These are phyloP conservation scores for Rhynchosporium secalis DNA, from an alignment of 2,329 filamentous ascomycete species.

Conservation along the genomic window DNA sequence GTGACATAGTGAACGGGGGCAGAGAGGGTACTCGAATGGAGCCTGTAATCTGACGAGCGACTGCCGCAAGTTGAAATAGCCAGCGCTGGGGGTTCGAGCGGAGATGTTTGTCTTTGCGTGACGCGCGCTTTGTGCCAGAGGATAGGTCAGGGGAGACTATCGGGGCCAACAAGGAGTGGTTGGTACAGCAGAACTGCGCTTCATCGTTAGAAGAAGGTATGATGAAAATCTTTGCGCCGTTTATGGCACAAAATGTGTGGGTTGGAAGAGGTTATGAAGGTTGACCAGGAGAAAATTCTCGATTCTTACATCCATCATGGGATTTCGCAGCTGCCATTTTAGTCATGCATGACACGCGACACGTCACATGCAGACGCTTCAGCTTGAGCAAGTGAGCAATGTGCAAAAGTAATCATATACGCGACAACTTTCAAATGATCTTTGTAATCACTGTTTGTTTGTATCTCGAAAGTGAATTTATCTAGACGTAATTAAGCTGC, in stretches of 20 bases:
- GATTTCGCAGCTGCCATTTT: slow-evolving; percentile 9
- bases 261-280: slow-evolving; percentile 14
- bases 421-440: too few relatives aligned
- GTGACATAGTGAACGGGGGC: slow-evolving; percentile 54
- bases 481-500: background rate
- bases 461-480: too few relatives aligned
- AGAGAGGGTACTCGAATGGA: slow-evolving; percentile 57
- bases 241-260: slow-evolving; percentile 33
- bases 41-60: slow-evolving; percentile 56
- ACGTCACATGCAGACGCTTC: slow-evolving; percentile 16
- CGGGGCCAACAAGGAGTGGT: slow-evolving; percentile 56
- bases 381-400: too few relatives aligned
- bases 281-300: slow-evolving; percentile 18
- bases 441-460: too few relatives aligned
- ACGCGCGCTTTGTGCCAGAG: slow-evolving; percentile 40
- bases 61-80: slow-evolving; percentile 49
- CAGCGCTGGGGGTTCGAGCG: slow-evolving; percentile 46
- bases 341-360: slow-evolving; percentile 20
- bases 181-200: slow-evolving; percentile 57
- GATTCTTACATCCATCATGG: slow-evolving; percentile 6
- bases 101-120: slow-evolving; percentile 55
- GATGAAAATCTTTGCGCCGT: slow-evolving; percentile 36
- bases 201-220: slow-evolving; percentile 50
- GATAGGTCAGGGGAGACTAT: slow-evolving; percentile 43
- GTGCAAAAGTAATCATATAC: too few relatives aligned